Percentiles rank a stretch among this genome's conserved stretches.
phyloP scores from a whole-genome alignment of 116 monocot species.

The Zostera marina region DNA sequence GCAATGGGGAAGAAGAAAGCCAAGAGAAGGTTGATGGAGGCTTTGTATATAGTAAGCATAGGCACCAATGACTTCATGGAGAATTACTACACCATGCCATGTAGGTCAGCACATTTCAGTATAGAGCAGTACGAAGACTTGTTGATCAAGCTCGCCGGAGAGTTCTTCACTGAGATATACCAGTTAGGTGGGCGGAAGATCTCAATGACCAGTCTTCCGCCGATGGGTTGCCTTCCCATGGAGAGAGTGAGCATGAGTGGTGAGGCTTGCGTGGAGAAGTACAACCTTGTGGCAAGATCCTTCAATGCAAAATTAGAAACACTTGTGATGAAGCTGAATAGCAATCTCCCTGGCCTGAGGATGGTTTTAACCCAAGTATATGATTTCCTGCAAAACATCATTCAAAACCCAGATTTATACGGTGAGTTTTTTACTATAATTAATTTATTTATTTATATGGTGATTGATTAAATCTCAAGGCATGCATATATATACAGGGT shows the following conservation, averaged over 20 bases:
- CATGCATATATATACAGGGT: too few relatives aligned
- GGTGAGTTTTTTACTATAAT: too few relatives aligned
- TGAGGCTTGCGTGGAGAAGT: slow-evolving; percentile 32
- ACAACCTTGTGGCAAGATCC: slow-evolving; percentile 40
- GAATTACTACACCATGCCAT: slow-evolving; percentile 54
- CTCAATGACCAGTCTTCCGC: slow-evolving; percentile 27
- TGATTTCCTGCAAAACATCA: slow-evolving; percentile 11
- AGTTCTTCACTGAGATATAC: slow-evolving; percentile 42
- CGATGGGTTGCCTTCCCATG: slow-evolving; percentile 68
- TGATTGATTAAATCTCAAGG: too few relatives aligned
- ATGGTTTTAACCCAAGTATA: slow-evolving; percentile 21
- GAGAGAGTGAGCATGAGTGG: slow-evolving; percentile 25
- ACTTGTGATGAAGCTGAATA: slow-evolving; percentile 10
- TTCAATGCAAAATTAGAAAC: slow-evolving; percentile 45
- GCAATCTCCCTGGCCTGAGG: slow-evolving; percentile 25
- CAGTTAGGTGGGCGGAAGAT: slow-evolving; percentile 51
- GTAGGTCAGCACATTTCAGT: slow-evolving; percentile 27
- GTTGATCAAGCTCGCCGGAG: slow-evolving; percentile 27
- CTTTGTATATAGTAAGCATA: slow-evolving; percentile 20
- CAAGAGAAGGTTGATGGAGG: neutral
- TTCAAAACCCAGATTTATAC: slow-evolving; percentile 28
- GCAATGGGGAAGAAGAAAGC: slow-evolving; percentile 8
- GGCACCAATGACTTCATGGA: slow-evolving; percentile 37
- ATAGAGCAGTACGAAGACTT: slow-evolving; percentile 41
- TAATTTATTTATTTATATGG: too few relatives aligned